Base-by-base conservation (phyloP, 2,329 filamentous ascomycete genomes). In the Penicillium sclerotiorum region DNA sequence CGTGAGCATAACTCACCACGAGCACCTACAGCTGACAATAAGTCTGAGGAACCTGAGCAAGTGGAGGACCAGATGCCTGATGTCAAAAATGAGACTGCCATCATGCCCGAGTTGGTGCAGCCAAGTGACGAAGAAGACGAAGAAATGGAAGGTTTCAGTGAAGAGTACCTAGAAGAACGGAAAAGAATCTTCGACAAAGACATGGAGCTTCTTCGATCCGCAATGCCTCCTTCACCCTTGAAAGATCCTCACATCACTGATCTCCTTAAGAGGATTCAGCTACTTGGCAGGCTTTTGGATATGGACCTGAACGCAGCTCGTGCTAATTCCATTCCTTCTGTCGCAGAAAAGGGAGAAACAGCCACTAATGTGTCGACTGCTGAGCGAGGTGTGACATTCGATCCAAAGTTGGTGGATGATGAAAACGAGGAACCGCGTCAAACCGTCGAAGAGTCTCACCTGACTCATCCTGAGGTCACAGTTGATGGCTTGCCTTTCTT, bases 401-500 rank as follows among this genome's bases (percentile, higher is more conserved):
- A 43, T 15, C 50, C 55, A 3, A n/a, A 41, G 8, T n/a, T 23
- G 9, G 15, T 30, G 3, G 47, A 49, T 17, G 30, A 18, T 20
- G 37, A 50, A 15, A 28, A 49, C 22, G 49, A 57, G 25, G 23
- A 54, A 6, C 32, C 48, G 2, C 9, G 38, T 8, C 37, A 56
- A 38, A 48, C 49, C 11, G 21, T 53, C 11, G 45, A 55, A 5
- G 47, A 44, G 11, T 46, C 50, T 4, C 41, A 47, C 22, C 41
- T 43, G 7, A 9, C 27, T 7, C 50, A 33, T 33, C 57, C 67
- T 12, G 64, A 64, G 8, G 66, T 74, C 17, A 68, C 71, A 2
- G 48, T 78, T 33, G 73, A 77, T 15, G 68, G 60, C 47, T 62
- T 79, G n/a, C 77, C 77, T 4, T 79, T 77, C 53, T 59, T 78